Percentiles rank a stretch among this genome's conserved stretches.
Conservation (phyloP, 2,329 filamentous ascomycete species). For the Sporothrix protearum region DNA sequence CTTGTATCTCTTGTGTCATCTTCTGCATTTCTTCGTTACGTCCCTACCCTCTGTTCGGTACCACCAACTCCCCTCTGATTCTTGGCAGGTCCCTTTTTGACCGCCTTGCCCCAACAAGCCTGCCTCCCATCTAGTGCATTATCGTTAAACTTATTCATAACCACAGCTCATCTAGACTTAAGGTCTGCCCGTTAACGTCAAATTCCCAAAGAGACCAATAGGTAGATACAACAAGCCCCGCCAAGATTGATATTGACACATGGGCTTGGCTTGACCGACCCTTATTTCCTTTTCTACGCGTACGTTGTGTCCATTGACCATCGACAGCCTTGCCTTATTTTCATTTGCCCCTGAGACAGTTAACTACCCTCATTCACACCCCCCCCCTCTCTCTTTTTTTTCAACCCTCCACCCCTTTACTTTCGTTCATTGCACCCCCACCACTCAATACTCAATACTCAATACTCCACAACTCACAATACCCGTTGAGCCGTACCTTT, state of each 20-base stretch:
- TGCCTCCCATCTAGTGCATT: too few relatives aligned
- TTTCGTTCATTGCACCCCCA: neutral
- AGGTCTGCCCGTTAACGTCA: neutral
- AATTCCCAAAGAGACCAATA: neutral
- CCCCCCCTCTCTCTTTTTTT: neutral
- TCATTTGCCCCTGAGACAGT: neutral
- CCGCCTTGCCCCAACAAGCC: neutral
- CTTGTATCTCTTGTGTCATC: neutral
- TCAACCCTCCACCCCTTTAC: neutral
- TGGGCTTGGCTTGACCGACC: neutral
- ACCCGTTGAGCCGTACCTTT: conserved; percentile 10
- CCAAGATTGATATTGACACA: conserved; percentile 6
- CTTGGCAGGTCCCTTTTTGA: neutral
- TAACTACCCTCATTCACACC: too few relatives aligned
- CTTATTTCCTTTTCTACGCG: neutral
- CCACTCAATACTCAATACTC: neutral
- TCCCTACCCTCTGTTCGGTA: neutral
- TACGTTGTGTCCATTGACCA: neutral
- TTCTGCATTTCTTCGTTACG: too few relatives aligned
- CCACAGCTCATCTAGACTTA: neutral
- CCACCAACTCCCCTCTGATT: neutral
- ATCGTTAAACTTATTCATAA: too few relatives aligned
- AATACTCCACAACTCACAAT: conserved; percentile 9
- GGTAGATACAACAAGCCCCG: neutral
- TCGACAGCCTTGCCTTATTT: conserved; percentile 4